Base-by-base conservation (phyloP, 2,329 filamentous ascomycete species). In the Monilinia laxa region DNA sequence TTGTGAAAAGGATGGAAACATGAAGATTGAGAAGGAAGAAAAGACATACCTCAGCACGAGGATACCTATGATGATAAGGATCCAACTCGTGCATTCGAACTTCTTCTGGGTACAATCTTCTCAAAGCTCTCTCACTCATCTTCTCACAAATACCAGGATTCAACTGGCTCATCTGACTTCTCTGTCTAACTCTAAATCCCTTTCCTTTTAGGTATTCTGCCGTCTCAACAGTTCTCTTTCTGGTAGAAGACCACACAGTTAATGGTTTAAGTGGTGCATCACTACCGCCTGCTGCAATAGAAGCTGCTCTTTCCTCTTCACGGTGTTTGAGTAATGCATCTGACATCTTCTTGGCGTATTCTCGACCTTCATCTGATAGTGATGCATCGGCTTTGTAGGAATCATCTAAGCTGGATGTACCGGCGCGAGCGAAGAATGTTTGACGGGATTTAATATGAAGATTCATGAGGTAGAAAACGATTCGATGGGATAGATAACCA, bases 381-480 rank as follows among this genome's bases (percentile, higher is more conserved):
- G 90, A 87, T 1, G 92, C 92, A 78, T 99, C 95, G 0, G 91
- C 88, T 76, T 95, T 97, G 84, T 95, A 98, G 12, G 90, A 93
- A 73, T 96, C 92, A 70, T 95, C 91, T 70, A 95, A 91, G n/a
- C 86, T 84, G 0, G 94, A 92, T 9, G 91, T 90, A 49, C 95
- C 95, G 62, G 94, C 89, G 70, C 94, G 87, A 58, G 89, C 93
- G 77, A 98, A 98, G 79, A 96, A 98, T 9, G 93, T 98, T 70
- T 92, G 92, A 66, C 94, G 87, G 59, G 90, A 90, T 78, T 99
- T 98, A 82, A 97, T 97, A 78, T 99, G 95, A 31, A 98, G 83
- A 75, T 99, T 99, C 75, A 97, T 91, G 57, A 99, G 87, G 78
- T 98, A 99, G 79, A 99, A 99, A 65, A 99, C 94, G 71, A 99